A percentile compares a stretch with the other conserved stretches of the same genome.
phyloP scores from a whole-genome alignment of 2,329 filamentous ascomycete genomes.

The Stylonectria norvegica region DNA sequence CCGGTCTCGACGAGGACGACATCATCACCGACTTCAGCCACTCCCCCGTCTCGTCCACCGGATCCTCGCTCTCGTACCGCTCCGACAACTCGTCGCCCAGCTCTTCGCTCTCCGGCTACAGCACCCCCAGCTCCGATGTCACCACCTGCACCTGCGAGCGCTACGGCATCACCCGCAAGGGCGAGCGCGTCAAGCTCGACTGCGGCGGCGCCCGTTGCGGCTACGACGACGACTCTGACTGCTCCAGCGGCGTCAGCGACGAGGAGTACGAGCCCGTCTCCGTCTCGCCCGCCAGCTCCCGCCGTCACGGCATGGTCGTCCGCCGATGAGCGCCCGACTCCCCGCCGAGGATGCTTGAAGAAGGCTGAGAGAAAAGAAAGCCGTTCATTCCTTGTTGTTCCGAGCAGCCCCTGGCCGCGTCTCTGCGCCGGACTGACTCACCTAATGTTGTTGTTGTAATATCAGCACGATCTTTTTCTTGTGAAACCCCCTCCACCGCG shows the following conservation, averaged over 20 bases:
- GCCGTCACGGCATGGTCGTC: constrained; percentile 64
- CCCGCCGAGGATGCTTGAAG: constrained; percentile 22
- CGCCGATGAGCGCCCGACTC: constrained; percentile 29
- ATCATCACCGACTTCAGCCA: constrained; percentile 52
- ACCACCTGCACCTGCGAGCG: constrained; percentile 88
- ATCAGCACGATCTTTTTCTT: constrained; percentile 27
- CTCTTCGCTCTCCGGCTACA: constrained; percentile 73
- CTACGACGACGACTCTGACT: constrained; percentile 68
- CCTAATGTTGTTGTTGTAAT: constrained; percentile 27
- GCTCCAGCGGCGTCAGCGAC: constrained; percentile 63
- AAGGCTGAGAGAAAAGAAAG: constrained; percentile 29
- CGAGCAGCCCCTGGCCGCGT: constrained; percentile 23
- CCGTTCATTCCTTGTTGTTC: constrained; percentile 36
- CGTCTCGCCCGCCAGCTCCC: constrained; percentile 48
- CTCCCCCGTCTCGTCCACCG: constrained; percentile 62
- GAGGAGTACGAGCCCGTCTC: constrained; percentile 50
- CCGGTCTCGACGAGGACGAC: constrained; percentile 57
- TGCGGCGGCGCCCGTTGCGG: constrained; percentile 87
- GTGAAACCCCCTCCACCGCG: constrained; percentile 28
- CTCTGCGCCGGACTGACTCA: constrained; percentile 30
- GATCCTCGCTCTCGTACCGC: constrained; percentile 68
- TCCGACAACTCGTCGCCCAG: constrained; percentile 72
- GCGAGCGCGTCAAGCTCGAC: constrained; percentile 92
- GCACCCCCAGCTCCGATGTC: constrained; percentile 72
- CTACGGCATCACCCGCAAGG: constrained; percentile 92